Percentiles rank a stretch among this genome's conserved stretches.
These are phyloP conservation scores for Xylaria scruposa DNA, from an alignment of 495 filamentous ascomycete species.

Conservation along the genomic window DNA sequence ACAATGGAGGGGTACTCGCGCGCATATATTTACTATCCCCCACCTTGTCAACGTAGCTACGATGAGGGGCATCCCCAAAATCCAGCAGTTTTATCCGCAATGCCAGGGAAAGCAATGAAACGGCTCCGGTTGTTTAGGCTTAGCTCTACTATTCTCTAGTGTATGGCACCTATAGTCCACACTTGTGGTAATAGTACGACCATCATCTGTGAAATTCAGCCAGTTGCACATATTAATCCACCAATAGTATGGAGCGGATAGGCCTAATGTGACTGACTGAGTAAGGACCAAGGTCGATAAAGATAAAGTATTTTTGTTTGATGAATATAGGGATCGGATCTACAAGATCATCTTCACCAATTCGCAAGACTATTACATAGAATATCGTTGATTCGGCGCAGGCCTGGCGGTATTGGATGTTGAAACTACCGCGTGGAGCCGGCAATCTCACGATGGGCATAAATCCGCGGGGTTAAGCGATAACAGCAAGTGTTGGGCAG, in stretches of 20 bases:
- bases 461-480: neutral
- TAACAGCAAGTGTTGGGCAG: neutral
- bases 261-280: neutral
- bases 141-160: conserved; percentile 1
- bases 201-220: neutral
- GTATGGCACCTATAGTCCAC: conserved; percentile 4
- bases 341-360: neutral
- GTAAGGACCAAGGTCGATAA: neutral
- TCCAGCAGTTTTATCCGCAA: neutral
- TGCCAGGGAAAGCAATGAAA: neutral
- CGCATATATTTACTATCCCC: conserved; percentile 22
- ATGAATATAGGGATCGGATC: neutral
- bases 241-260: conserved; percentile 10
- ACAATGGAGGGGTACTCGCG: conserved; percentile 17
- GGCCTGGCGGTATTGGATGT: neutral
- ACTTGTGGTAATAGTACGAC: neutral
- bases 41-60: conserved; percentile 4
- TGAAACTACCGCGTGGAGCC: neutral
- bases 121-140: conserved; percentile 4
- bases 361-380: neutral
- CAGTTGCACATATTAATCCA: conserved; percentile 19
- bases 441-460: neutral
- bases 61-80: conserved; percentile 19
- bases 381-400: neutral
- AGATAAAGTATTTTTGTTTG: neutral